phyloP scores from a whole-genome alignment of 1,139 yeast species.

The Tardiomyces blankii region DNA sequence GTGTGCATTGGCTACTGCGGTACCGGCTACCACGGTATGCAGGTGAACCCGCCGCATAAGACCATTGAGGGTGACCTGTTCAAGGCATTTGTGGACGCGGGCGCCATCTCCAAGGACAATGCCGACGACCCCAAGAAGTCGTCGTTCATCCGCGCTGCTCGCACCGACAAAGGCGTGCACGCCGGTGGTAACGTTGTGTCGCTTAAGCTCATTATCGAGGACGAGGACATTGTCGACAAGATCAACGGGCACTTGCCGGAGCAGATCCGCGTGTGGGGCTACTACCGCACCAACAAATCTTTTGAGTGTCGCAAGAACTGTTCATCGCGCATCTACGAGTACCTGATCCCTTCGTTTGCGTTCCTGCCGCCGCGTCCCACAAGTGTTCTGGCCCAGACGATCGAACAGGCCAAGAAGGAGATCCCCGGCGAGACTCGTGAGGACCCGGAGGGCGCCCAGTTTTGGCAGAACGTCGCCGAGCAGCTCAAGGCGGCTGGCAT shows the following conservation, averaged over 20 bases:
- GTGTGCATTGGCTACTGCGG: conserved; percentile 95
- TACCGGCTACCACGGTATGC: conserved; percentile 98
- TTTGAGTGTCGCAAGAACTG: conserved; percentile 96
- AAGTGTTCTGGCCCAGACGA: conserved; percentile 48
- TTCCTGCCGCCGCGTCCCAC: conserved; percentile 83
- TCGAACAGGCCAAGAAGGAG: conserved; percentile 41
- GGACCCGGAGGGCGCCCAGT: conserved; percentile 57
- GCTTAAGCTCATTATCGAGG: conserved; percentile 80
- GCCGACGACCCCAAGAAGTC: conserved; percentile 83
- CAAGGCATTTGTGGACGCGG: conserved; percentile 75
- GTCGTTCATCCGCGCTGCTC: conserved; percentile 90
- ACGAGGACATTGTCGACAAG: conserved; percentile 58
- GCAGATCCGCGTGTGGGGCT: conserved; percentile 88
- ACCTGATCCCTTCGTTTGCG: conserved; percentile 81
- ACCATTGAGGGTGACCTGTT: conserved; percentile 92
- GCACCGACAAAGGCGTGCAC: conserved; percentile 98
- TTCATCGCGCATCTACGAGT: conserved; percentile 88
- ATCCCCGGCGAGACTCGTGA: conserved; percentile 50
- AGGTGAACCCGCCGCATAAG: conserved; percentile 76
- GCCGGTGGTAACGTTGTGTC: conserved; percentile 96
- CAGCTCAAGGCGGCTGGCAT: conserved; percentile 21
- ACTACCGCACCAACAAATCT: conserved; percentile 76
- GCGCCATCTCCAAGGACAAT: conserved; percentile 83
- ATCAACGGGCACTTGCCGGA: conserved; percentile 72
- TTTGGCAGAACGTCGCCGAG: conserved; percentile 51